Evolutionary conservation across 78 protist genomes (phyloP), one percentile per base, ranked within the genome.

Genomic region (Dictyostelium firmibasis): DNA sequence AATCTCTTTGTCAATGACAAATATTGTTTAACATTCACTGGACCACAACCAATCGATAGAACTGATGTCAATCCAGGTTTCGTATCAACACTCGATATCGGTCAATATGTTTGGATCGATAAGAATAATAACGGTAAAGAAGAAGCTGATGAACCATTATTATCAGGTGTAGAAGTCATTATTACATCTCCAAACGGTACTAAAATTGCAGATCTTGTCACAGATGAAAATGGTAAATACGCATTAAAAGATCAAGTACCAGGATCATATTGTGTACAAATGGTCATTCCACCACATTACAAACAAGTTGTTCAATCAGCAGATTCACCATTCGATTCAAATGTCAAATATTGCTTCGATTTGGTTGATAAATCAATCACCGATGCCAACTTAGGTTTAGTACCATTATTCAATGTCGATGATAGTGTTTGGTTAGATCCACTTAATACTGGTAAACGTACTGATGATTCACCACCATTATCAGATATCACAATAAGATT

Each of bases 211-310:
- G 74, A 75, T 27, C 4, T 47, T 4, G 27, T 43, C 16, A 84
- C 83, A 31, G 82, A 72, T 69, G 18, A 14, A 41, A 31, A 36
- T 44, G 91, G 91, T 31, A 18, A 31, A n/a, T 84, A 84, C 25
- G 20, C 60, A 25, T 11, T 84, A 18, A 29, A 64, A 47, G 57
- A 69, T 31, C 18, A 69, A 13, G 53, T 16, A 9, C 83, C 91
- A 72, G 91, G 91, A 20, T 3, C n/a, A 18, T 84, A 84, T 72
- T 84, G 91, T 47, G 72, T 69, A 13, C 44, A 43, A 43, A 38
- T 69, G 18, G 14, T 7, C 25, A 72, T 84, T 13, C 91, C 91
- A 84, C 18, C 4, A 10, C 38, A 33, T 41, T 84, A 84, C 64
- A 36, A 77, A 77, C 81, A 29, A 74, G 47, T 74, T 33, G 1